Evolutionary conservation across 805 yeast species (phyloP).

Genomic region (Saccharomycopsis sp.): DNA sequence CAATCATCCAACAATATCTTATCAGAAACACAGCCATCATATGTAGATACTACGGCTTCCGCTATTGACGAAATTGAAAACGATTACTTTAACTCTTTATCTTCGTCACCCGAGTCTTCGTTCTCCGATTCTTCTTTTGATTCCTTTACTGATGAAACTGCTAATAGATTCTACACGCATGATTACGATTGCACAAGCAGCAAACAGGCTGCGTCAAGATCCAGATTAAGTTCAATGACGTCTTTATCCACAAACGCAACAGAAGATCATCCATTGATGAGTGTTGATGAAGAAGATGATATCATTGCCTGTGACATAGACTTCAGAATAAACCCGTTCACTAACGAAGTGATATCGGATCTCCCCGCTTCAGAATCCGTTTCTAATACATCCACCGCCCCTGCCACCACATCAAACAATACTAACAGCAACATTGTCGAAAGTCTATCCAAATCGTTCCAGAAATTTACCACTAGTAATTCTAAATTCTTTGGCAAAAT

Average conservation of each 20-base stretch:
- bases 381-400: background rate
- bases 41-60: conserved; percentile 11
- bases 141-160: background rate
- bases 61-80: conserved; percentile 16
- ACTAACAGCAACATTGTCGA: conserved; percentile 5
- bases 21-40: background rate
- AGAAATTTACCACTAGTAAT: conserved; percentile 3
- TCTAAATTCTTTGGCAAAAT: background rate
- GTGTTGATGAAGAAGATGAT: background rate
- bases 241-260: conserved; percentile 4
- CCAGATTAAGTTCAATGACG: conserved; percentile 13
- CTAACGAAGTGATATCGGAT: background rate
- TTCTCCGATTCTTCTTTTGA: conserved; percentile 13
- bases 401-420: background rate
- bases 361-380: background rate
- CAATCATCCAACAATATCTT: background rate
- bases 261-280: conserved; percentile 14
- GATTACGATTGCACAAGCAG: background rate
- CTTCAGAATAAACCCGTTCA: background rate
- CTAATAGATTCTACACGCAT: background rate
- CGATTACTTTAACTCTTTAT: conserved; percentile 10
- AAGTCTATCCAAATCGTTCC: conserved; percentile 11
- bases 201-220: conserved; percentile 1
- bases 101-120: conserved; percentile 17
- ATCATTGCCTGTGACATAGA: background rate